phyloP scores from a whole-genome alignment of 1,139 yeast genomes.

The Arxiozyma heterogenica region DNA sequence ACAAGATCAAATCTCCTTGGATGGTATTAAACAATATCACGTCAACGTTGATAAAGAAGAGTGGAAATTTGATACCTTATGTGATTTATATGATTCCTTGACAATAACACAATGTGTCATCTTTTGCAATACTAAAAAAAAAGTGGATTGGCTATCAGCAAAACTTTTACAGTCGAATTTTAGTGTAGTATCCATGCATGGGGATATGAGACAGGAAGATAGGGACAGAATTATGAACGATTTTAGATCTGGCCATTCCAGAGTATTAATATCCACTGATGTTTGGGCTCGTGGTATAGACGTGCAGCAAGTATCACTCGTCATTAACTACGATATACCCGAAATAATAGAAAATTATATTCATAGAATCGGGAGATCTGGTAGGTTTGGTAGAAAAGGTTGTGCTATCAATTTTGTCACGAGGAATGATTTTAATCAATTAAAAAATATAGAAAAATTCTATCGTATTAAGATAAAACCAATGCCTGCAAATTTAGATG shows the following conservation, averaged over 20 bases:
- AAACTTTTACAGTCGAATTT: slow-evolving; percentile 73
- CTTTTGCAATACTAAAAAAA: slow-evolving; percentile 85
- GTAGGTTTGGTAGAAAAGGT: slow-evolving; percentile 94
- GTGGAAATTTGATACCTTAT: slow-evolving; percentile 90
- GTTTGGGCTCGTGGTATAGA: slow-evolving; percentile 98
- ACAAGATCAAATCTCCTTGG: slow-evolving; percentile 78
- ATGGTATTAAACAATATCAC: slow-evolving; percentile 82
- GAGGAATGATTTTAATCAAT: slow-evolving; percentile 48
- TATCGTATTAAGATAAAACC: slow-evolving; percentile 73
- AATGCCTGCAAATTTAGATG: slow-evolving; percentile 74
- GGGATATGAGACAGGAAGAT: slow-evolving; percentile 93
- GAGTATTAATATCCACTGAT: slow-evolving; percentile 89
- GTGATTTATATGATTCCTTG: slow-evolving; percentile 88
- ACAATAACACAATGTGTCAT: slow-evolving; percentile 95
- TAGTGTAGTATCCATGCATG: slow-evolving; percentile 91
- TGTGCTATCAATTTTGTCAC: slow-evolving; percentile 86
- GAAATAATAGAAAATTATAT: slow-evolving; percentile 78
- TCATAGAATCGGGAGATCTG: slow-evolving; percentile 91
- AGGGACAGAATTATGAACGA: slow-evolving; percentile 86
- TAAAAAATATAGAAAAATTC: slow-evolving; percentile 65
- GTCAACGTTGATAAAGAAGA: slow-evolving; percentile 85
- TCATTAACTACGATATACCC: slow-evolving; percentile 87
- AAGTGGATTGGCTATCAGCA: slow-evolving; percentile 85
- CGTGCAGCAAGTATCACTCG: slow-evolving; percentile 94
- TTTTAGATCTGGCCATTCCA: slow-evolving; percentile 62